Percentiles rank a stretch among this genome's conserved stretches.
Evolutionary conservation across 2,329 filamentous ascomycete genomes (phyloP).

Genomic region (Didymella arachidicola): DNA sequence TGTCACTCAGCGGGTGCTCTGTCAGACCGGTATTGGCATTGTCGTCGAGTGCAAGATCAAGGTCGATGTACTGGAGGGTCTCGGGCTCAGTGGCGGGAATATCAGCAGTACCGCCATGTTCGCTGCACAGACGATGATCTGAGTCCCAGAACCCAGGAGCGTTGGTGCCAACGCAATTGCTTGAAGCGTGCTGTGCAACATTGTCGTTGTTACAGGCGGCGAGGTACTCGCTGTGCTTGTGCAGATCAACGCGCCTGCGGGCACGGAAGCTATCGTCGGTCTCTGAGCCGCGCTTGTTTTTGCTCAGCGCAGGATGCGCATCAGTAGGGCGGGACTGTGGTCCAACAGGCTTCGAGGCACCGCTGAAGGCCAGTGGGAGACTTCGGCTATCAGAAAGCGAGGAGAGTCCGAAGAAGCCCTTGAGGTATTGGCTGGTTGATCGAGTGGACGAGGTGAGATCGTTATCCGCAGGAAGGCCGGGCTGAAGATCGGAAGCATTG

Average conservation of each 20-base stretch:
- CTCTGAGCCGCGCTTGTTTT: slow-evolving; percentile 12
- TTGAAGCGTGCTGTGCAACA: neutral
- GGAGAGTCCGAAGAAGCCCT: slow-evolving; percentile 10
- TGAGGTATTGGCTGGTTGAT: slow-evolving; percentile 8
- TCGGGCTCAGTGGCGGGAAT: neutral
- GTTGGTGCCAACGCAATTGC: neutral
- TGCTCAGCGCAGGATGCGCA: slow-evolving; percentile 6
- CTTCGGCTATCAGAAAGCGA: slow-evolving; percentile 3
- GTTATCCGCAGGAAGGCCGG: neutral
- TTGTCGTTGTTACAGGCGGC: slow-evolving; percentile 2
- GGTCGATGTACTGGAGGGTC: neutral
- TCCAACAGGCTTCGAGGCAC: neutral
- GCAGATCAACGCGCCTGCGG: neutral
- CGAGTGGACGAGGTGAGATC: neutral
- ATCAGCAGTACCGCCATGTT: neutral
- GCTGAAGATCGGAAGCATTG: slow-evolving; percentile 3
- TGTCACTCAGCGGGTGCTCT: neutral
- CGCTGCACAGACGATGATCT: neutral
- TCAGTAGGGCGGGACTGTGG: neutral
- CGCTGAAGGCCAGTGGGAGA: neutral
- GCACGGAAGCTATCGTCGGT: neutral
- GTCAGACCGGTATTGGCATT: neutral
- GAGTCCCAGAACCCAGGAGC: slow-evolving; percentile 1
- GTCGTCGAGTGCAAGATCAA: neutral
- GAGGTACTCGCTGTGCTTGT: neutral